Base-by-base conservation (phyloP, 2,329 filamentous ascomycete species). In the Botrytis fabae region DNA sequence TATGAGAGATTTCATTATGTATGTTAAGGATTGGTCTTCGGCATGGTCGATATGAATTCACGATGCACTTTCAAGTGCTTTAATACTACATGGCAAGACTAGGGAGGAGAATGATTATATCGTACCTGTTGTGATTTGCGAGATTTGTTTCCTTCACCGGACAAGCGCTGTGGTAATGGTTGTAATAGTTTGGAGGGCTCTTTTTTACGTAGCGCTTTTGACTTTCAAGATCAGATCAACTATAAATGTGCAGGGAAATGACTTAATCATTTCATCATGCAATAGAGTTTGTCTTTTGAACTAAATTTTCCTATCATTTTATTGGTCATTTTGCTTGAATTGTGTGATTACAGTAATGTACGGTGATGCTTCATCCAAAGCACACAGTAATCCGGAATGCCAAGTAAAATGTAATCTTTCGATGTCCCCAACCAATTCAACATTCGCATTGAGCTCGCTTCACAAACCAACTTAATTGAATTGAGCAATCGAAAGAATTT, bases 61-160 rank as follows among this genome's bases (percentile, higher is more conserved):
- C 40, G 4, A n/a, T 42, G 38, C 38, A 62, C 60, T 40, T 9
- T 16, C 28, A 10, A 20, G 38, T 44, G 38, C 25, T 57, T 57
- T 6, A 18, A 7, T 4, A 18, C 42, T 32, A 10, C 28, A 48
- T 40, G 1, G n/a, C 22, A 1, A 35, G 1, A 18, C 7, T 0
- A 32, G 5, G 25, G 4, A 10, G 35, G 9, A 54, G 8, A 32
- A 32, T 42, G n/a, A 57, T 57, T 3, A 25, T 44, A 32, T 7
- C 57, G n/a, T 68, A 48, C 38, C 54, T 28, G n/a, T 32, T 57
- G 9, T n/a, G 6, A 18, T 28, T 69, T 10, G 32, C 0, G 32
- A 32, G 48, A 18, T 12, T 14, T 32, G 38, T 42, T 57, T 44
- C 20, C 5, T 32, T 16, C 51, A 28, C 48, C 38, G 25, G 35